Conservation (phyloP, 768 basidiomycete species). For the Coprinopsis marcescibilis region DNA sequence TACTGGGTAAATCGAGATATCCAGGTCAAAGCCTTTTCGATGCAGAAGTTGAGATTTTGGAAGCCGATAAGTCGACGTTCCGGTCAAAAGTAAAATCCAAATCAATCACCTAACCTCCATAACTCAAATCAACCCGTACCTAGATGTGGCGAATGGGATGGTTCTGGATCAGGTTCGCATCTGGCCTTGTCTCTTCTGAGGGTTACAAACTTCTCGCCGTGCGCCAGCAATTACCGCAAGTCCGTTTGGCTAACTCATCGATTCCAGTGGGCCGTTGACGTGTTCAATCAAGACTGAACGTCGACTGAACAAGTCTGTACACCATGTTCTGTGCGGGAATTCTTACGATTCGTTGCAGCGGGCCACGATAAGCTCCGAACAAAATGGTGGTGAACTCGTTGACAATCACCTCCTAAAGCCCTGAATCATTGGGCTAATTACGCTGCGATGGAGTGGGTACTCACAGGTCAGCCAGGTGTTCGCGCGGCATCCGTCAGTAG, state of each 20-base stretch:
- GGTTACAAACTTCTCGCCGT: slow-evolving; percentile 3
- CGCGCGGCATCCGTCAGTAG: too few species aligned
- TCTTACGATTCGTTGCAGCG: too few species aligned
- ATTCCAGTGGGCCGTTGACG: too few species aligned
- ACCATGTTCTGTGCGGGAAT: too few species aligned
- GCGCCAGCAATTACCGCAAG: too few species aligned
- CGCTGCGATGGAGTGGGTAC: background rate
- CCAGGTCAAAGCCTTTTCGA: background rate
- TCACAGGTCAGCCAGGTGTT: background rate
- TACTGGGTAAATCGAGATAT: background rate
- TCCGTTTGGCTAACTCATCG: too few species aligned
- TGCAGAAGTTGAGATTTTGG: background rate
- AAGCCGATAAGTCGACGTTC: slow-evolving; percentile 2
- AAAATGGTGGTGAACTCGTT: too few species aligned
- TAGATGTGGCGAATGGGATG: background rate
- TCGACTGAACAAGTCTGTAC: too few species aligned
- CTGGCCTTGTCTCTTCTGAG: slow-evolving; percentile 2
- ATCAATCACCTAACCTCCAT: slow-evolving; percentile 5
- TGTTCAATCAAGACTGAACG: too few species aligned
- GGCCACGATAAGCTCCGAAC: too few species aligned
- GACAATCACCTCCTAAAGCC: slow-evolving; percentile 1
- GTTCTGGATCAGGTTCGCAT: slow-evolving; percentile 1
- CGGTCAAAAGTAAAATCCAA: slow-evolving; percentile 5
- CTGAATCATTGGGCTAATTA: background rate
- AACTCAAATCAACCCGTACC: slow-evolving; percentile 1